A percentile compares a stretch with the other conserved stretches of the same genome.
Conservation (phyloP, 371 early-diverging fungal species). For the Mucor lusitanicus region DNA sequence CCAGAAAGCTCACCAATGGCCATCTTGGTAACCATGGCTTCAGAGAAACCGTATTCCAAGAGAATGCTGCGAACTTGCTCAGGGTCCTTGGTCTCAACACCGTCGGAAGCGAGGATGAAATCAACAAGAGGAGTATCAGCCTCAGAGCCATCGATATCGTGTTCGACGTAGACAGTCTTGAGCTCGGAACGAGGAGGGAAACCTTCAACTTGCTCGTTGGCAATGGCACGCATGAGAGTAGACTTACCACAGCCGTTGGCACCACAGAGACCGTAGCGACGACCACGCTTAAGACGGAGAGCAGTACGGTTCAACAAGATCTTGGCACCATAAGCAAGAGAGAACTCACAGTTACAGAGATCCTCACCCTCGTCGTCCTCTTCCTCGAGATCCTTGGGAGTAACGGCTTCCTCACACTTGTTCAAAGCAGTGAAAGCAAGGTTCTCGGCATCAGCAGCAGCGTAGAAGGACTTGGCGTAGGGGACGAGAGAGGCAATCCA, state of each 20-base stretch:
- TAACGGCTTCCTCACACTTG: constrained; percentile 47
- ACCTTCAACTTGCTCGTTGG: constrained; percentile 73
- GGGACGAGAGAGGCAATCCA: constrained; percentile 47
- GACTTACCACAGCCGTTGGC: constrained; percentile 89
- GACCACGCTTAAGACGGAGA: constrained; percentile 75
- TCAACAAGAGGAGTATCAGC: constrained; percentile 70
- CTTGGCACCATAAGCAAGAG: constrained; percentile 82
- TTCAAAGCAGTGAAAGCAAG: constrained; percentile 34
- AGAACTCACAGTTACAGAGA: constrained; percentile 80
- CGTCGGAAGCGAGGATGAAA: constrained; percentile 59
- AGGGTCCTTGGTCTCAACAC: constrained; percentile 53
- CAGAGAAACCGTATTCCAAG: constrained; percentile 68
- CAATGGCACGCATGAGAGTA: constrained; percentile 84
- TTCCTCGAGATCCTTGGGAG: constrained; percentile 42
- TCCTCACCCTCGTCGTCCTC: constrained; percentile 75
- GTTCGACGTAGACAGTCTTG: constrained; percentile 77
- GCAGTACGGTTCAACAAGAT: constrained; percentile 77
- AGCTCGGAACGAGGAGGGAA: constrained; percentile 75
- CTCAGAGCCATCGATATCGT: constrained; percentile 75
- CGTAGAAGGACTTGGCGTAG: constrained; percentile 59
- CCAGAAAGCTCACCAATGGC: constrained; percentile 79
- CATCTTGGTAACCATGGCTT: constrained; percentile 60
- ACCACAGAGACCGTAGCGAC: constrained; percentile 83
- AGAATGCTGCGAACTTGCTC: constrained; percentile 60
- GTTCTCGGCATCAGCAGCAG: constrained; percentile 29